phyloP scores from a whole-genome alignment of 2,329 filamentous ascomycete genomes.

The Neofusicoccum umdonicola region DNA sequence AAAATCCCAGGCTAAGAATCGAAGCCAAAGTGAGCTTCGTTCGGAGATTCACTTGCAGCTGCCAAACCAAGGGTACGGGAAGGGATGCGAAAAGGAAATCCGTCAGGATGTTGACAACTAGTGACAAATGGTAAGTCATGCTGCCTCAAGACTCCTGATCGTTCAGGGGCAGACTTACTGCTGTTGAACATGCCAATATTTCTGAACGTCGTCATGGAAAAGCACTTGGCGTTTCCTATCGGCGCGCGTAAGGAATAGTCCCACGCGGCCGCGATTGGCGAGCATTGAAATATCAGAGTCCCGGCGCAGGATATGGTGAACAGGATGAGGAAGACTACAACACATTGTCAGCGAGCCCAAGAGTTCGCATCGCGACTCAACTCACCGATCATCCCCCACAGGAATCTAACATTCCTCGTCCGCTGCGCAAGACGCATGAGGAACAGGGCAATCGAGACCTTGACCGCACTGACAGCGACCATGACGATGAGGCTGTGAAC shows the following conservation, averaged over 20 bases:
- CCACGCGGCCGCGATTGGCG: constrained; percentile 48
- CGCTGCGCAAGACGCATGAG: constrained; percentile 44
- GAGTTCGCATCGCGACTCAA: background rate
- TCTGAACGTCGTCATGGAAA: constrained; percentile 40
- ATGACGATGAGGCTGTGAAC: constrained; percentile 49
- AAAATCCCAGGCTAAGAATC: constrained; percentile 41
- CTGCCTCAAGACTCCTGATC: background rate
- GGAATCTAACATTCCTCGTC: constrained; percentile 40
- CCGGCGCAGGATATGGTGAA: constrained; percentile 44
- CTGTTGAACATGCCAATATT: constrained; percentile 49
- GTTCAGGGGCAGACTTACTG: constrained; percentile 26
- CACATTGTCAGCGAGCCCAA: background rate
- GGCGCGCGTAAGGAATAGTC: constrained; percentile 34
- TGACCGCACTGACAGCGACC: constrained; percentile 45
- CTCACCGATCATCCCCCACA: constrained; percentile 46
- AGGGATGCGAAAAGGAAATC: constrained; percentile 48
- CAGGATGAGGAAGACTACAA: constrained; percentile 40
- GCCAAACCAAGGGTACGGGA: constrained; percentile 44
- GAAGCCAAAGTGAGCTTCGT: constrained; percentile 49
- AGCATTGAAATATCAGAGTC: constrained; percentile 51
- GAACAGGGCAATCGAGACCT: constrained; percentile 49
- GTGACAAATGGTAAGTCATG: background rate
- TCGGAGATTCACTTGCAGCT: constrained; percentile 43
- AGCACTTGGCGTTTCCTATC: constrained; percentile 41
- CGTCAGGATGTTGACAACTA: constrained; percentile 46